Percentiles rank a stretch among this genome's conserved stretches.
Evolutionary conservation across 257 asterid genomes (phyloP).

Genomic region (Ajuga chamaepitys): DNA sequence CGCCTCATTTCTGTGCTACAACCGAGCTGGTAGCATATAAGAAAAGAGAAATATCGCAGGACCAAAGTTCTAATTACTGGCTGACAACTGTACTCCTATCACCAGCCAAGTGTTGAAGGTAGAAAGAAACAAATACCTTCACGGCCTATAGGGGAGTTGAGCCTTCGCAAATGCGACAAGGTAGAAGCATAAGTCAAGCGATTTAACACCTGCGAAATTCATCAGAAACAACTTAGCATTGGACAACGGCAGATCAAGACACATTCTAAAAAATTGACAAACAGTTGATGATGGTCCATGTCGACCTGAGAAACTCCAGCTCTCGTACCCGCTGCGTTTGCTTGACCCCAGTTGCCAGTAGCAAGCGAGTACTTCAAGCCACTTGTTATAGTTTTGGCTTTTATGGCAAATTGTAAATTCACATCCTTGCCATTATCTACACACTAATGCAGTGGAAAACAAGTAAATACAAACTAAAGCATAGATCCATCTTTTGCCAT

Average conservation of each 20-base stretch:
- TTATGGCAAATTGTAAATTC: slow-evolving; percentile 92
- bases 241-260: background rate
- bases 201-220: slow-evolving; percentile 72
- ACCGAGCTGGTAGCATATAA: background rate
- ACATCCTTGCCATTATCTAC: slow-evolving; percentile 98
- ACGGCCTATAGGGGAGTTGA: slow-evolving; percentile 96
- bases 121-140: slow-evolving; percentile 49
- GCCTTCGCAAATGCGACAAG: slow-evolving; percentile 85
- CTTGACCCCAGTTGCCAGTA: slow-evolving; percentile 99
- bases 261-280: background rate
- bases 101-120: background rate
- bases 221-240: slow-evolving; percentile 9
- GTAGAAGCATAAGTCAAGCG: slow-evolving; percentile 98
- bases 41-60: background rate
- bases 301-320: slow-evolving; percentile 99
- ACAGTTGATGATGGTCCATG: background rate
- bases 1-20: background rate
- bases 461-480: slow-evolving; percentile 10
- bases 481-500: slow-evolving; percentile 7
- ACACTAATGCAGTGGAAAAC: slow-evolving; percentile 43
- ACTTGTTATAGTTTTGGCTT: slow-evolving; percentile 96
- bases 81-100: background rate
- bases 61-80: background rate
- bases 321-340: slow-evolving; percentile 97
- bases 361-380: slow-evolving; percentile 96